Evolutionary conservation across 2,329 filamentous ascomycete genomes (phyloP), one percentile per base, ranked within the genome.

Genomic region (Tolypocladium tropicale): DNA sequence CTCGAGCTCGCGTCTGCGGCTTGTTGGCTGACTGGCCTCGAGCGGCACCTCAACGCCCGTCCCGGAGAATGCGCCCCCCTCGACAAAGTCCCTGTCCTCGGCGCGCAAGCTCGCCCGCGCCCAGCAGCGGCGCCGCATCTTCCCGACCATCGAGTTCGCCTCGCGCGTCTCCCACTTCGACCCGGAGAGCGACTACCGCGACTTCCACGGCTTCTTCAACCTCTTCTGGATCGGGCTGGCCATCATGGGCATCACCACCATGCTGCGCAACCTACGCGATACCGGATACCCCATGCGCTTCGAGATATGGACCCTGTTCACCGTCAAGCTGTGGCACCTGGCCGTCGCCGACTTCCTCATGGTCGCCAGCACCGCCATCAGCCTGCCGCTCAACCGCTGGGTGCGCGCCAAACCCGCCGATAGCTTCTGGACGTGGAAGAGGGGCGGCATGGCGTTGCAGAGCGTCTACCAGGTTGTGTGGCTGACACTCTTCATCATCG

Each of bases 161-260:
- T 86, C 88, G 58, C 88, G 94, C 56, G 86, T 97, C 25, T 97
- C 93, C 21, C 93, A 99, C 74, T 96, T 99, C 69, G 94, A 99
- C 68, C 91, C 92, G 0, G 81, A 83, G 53, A 95, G 89, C 71
- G 91, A 96, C 66, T 92, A 97, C 70, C 85, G 85, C 66, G 91
- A 99, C 72, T 99, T 99, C 70, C 85, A 90, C 64, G 94, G 94
- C 68, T 99, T 99, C 80, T 99, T 96, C 75, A 90, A 94, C 55
- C 82, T 99, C 39, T 99, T 99, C 75, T 99, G 94, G 94, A 93
- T 99, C 61, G 90, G 90, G 11, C 78, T 99, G 58, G 90, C 89
- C 63, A 95, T 99, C 71, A 96, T 99, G 92, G 90, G 92, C 65
- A 86, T 96, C 60, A 97, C 93, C 3, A 89, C 89, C n/a, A 90